Conservation (phyloP, 2,329 filamentous ascomycete genomes). For the Tolypocladium sp. region DNA sequence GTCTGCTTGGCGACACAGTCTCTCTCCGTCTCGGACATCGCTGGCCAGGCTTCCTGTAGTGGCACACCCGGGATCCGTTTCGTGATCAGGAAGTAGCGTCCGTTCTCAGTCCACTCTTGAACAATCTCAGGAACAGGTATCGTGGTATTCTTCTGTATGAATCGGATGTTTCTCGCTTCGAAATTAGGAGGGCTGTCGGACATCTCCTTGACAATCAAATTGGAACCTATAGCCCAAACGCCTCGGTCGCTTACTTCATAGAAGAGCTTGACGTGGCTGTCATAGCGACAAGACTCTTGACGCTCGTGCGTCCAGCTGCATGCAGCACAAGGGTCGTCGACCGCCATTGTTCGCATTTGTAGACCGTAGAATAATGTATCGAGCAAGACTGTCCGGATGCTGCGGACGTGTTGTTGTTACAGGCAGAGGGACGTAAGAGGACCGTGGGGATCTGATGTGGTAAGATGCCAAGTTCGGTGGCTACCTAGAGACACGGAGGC, state of each 20-base stretch:
- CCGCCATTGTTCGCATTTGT: not conserved
- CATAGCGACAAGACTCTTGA: conserved; percentile 4
- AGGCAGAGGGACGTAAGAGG: too few species aligned
- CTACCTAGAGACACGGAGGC: too few species aligned
- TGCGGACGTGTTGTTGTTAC: too few species aligned
- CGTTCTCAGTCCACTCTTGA: conserved; percentile 7
- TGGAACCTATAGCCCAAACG: conserved; percentile 19
- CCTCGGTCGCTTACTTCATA: conserved; percentile 15
- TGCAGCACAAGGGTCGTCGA: conserved; percentile 3
- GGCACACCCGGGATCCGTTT: conserved; percentile 6
- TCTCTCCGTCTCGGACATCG: conserved; percentile 13
- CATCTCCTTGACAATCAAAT: conserved; percentile 18
- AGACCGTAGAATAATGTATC: too few species aligned
- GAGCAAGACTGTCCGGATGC: too few species aligned
- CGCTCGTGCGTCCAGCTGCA: conserved; percentile 6
- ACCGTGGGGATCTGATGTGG: too few species aligned
- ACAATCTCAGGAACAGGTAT: conserved; percentile 6
- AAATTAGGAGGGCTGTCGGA: conserved; percentile 4
- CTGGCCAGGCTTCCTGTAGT: conserved; percentile 6
- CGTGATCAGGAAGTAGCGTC: conserved; percentile 7
- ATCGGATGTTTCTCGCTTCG: conserved; percentile 6
- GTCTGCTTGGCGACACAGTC: conserved; percentile 15
- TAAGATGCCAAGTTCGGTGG: too few species aligned
- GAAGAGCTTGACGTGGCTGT: conserved; percentile 11
- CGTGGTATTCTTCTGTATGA: conserved; percentile 5